Base-by-base conservation (phyloP, 2,329 filamentous ascomycete genomes). In the Trichoderma sp. region DNA sequence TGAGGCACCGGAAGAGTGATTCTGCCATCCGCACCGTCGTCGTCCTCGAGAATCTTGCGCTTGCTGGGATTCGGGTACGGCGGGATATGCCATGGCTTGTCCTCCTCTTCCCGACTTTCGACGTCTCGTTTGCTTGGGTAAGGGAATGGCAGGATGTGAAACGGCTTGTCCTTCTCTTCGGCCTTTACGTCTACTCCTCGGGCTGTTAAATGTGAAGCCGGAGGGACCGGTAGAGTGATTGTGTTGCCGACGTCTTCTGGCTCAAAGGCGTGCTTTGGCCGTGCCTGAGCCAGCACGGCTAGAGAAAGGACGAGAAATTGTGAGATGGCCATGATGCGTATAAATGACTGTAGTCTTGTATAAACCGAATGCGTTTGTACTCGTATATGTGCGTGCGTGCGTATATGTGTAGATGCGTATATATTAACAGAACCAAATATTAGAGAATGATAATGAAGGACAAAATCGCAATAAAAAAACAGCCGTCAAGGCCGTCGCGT, bases 1-100 rank as follows among this genome's bases (percentile, higher is more conserved):
- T 33, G 75, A 9, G 75, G 71, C 1, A 79, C 64, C 1, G 78
- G 78, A 11, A 78, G 45, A 1, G 78, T 78, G 5, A 71, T 31
- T 27, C 45, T 33, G 33, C 76, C 76, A 33, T 75, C 71, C 45
- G 75, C 62, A 7, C 41, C 64, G 21, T 59, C 69, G 6, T 71
- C 64, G 31, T 69, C 66, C n/a, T 71, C 67, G 4, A 69, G 64
- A 38, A 75, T 45, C 59, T 24, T 50, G 38, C 67, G 60, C 68
- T 76, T 77, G 62, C 29, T 50, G n/a, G 56, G 56, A 11, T 63
- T 45, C 5, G 59, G 41, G 29, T 38, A 45, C 11, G 59, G 71
- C 38, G 68, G 63, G 56, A 72, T 72, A 45, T 72, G 69, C 18
- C 38, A 72, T 6, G 68, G 68, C 31, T 72, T 72, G 59, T 72